Evolutionary conservation across 1,139 yeast genomes (phyloP), one percentile per base, ranked within the genome.

Genomic region (Saccharomycopsis phalli): DNA sequence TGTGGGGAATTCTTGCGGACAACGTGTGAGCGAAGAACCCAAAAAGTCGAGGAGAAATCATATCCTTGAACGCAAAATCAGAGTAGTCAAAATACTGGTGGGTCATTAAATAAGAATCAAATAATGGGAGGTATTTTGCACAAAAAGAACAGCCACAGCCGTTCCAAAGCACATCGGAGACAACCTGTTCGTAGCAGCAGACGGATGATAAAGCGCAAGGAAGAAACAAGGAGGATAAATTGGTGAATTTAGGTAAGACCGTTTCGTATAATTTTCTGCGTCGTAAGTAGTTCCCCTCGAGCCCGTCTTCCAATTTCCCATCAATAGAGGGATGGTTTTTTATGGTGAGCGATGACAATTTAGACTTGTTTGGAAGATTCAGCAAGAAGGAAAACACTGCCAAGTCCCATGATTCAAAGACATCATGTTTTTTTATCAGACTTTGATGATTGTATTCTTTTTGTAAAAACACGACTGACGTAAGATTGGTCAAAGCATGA

Each of bases 81-180:
- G 60, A 53, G 20, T 38, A 34, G 46, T 71, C 71, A 50, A 65
- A 76, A 53, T 74, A 76, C 42, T 74, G 74, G 51, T 81, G 91
- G 41, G 69, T 67, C 67, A 77, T 67, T 40, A 80, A 55, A 49
- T 66, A 79, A 16, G 69, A 63, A 50, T 81, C 93, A 37, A 76
- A 61, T 10, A 67, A 49, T 0, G 66, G 66, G 21, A 81, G 57
- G 40, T 68, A 68, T 28, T 59, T 56, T 2, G 52, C 52, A 52
- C 93, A 81, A 48, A 68, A 71, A 0, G 49, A 47, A 53, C 93
- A 81, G 41, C 68, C 68, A 55, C 91, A 81, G 0, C 88, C 88
- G 54, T 79, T 81, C 87, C 88, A 81, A 31, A 81, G 56, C 40
- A 81, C 49, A 47, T 77, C 80, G 42, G 82, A 78, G 58, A 77